phyloP scores from a whole-genome alignment of 208 protist species.

The Crithidia thermophila region DNA sequence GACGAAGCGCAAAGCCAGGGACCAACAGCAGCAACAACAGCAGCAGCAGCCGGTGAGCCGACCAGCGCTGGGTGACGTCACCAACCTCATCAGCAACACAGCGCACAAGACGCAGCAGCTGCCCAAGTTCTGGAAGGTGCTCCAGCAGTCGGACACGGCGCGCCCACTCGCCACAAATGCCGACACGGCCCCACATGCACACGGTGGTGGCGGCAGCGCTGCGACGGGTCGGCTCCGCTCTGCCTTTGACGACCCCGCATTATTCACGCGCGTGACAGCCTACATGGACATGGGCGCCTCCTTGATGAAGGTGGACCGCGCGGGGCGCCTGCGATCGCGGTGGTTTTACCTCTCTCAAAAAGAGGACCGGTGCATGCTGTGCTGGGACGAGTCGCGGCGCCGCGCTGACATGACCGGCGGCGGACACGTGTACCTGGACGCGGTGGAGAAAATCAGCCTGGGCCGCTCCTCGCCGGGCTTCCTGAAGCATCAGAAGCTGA shows the following conservation, averaged over 20 bases:
- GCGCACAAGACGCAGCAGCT: slow-evolving; percentile 8
- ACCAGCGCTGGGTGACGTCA: slow-evolving; percentile 16
- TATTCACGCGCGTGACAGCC: slow-evolving; percentile 52
- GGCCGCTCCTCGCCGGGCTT: slow-evolving; percentile 56
- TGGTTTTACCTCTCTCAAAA: slow-evolving; percentile 58
- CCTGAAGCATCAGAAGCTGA: slow-evolving; percentile 12
- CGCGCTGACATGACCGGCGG: slow-evolving; percentile 18
- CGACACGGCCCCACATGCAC: neutral
- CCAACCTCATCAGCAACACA: slow-evolving; percentile 1
- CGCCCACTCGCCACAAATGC: neutral
- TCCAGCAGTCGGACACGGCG: neutral
- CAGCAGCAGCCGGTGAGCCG: neutral
- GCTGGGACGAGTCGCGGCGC: slow-evolving; percentile 44
- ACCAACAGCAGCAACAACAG: neutral
- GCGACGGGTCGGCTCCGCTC: neutral
- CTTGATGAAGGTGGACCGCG: slow-evolving; percentile 43
- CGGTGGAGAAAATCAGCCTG: slow-evolving; percentile 51
- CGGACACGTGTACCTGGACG: slow-evolving; percentile 43
- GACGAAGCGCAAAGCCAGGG: slow-evolving; percentile 6
- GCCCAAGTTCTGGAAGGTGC: slow-evolving; percentile 43
- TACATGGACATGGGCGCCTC: slow-evolving; percentile 76
- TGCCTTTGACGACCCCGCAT: slow-evolving; percentile 52
- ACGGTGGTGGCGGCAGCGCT: neutral
- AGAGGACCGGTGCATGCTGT: slow-evolving; percentile 35
- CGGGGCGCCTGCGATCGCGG: slow-evolving; percentile 44